Conservation (phyloP, 495 filamentous ascomycete species). For the Penicillium odoratum region DNA sequence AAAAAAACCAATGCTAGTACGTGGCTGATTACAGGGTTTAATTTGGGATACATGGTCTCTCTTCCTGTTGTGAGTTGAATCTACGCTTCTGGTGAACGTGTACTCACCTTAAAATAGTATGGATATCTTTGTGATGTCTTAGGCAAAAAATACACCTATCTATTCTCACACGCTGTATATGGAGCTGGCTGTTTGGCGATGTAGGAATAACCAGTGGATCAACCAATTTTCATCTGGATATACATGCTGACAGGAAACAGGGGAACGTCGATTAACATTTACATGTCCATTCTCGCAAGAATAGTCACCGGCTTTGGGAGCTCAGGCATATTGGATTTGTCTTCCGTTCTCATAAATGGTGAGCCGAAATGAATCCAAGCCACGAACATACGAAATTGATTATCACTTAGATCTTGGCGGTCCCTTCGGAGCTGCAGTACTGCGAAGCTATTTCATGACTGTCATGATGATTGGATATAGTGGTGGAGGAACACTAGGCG, state of each 20-base stretch:
- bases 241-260: neutral
- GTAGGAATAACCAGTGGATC: neutral
- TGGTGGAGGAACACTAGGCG: neutral
- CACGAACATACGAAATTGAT: neutral
- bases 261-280: neutral
- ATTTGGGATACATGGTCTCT: constrained; percentile 4
- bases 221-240: neutral
- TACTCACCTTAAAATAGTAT: neutral
- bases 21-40: neutral
- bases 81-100: neutral
- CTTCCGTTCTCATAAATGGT: neutral
- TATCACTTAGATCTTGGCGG: neutral
- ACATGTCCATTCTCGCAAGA: neutral
- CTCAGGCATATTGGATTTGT: neutral
- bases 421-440: neutral
- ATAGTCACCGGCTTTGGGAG: neutral
- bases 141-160: neutral
- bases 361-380: neutral
- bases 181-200: neutral
- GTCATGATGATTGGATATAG: constrained; percentile 2
- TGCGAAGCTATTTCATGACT: constrained; percentile 5
- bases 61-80: neutral
- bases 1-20: neutral
- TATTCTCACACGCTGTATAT: constrained; percentile 1
- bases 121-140: neutral